Conservation (phyloP, 2,329 filamentous ascomycete genomes). For the Mariannaea elegans region DNA sequence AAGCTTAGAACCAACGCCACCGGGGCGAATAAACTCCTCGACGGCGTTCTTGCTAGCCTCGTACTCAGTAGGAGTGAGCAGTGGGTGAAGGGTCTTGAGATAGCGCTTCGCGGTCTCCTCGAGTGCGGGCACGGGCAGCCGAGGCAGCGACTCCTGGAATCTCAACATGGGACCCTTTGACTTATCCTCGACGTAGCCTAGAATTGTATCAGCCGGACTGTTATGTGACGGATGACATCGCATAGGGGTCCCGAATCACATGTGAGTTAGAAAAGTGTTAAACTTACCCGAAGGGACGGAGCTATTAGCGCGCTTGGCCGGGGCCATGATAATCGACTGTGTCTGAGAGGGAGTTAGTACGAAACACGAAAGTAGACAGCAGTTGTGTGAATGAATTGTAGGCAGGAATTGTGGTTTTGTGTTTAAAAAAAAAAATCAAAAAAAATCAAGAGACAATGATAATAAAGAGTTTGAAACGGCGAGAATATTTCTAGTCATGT, state of each 20-base stretch:
- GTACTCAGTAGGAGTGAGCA: slow-evolving; percentile 74
- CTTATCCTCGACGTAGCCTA: slow-evolving; percentile 82
- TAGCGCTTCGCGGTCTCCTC: slow-evolving; percentile 85
- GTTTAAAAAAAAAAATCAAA: too few relatives aligned
- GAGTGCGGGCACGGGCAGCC: slow-evolving; percentile 81
- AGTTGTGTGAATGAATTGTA: background rate
- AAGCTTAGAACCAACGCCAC: slow-evolving; percentile 81
- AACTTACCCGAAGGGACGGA: slow-evolving; percentile 61
- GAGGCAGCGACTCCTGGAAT: slow-evolving; percentile 86
- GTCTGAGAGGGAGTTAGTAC: slow-evolving; percentile 13
- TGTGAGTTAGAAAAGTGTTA: background rate
- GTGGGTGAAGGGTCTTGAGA: slow-evolving; percentile 79
- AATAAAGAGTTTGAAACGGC: background rate
- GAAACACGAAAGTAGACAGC: slow-evolving; percentile 17
- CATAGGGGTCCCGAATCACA: slow-evolving; percentile 1
- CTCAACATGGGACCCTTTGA: slow-evolving; percentile 83
- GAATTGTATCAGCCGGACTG: slow-evolving; percentile 27
- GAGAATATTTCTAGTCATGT: background rate
- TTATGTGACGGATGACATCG: background rate
- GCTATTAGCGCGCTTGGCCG: slow-evolving; percentile 64
- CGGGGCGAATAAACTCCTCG: slow-evolving; percentile 87
- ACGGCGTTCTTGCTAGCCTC: slow-evolving; percentile 83
- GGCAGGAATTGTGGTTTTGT: too few relatives aligned
- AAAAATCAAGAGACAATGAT: background rate
- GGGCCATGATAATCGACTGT: slow-evolving; percentile 57